Conservation (phyloP, 495 filamentous ascomycete species). For the Trichocladium antarcticum region DNA sequence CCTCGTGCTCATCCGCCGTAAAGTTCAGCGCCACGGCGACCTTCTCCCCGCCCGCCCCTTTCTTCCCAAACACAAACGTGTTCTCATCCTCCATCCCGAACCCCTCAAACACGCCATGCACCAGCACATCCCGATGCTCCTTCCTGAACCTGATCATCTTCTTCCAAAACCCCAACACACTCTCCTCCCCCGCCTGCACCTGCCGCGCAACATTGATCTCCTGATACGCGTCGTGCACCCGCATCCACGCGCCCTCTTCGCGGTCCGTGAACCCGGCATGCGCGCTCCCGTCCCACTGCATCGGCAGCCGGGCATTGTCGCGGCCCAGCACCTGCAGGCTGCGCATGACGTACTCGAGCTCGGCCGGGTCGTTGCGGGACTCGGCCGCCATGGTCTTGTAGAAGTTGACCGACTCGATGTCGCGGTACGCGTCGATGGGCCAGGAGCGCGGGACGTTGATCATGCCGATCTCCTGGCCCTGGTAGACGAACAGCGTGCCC, state of each 20-base stretch:
- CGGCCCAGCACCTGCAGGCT: conserved; percentile 45
- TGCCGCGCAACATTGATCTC: conserved; percentile 43
- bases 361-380: conserved; percentile 16
- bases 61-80: conserved; percentile 39
- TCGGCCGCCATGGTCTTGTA: conserved; percentile 33
- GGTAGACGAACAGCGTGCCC: conserved; percentile 63
- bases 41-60: conserved; percentile 7
- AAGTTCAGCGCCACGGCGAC: conserved; percentile 28
- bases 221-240: conserved; percentile 43
- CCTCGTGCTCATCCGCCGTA: conserved; percentile 18
- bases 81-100: conserved; percentile 29
- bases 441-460: conserved; percentile 54
- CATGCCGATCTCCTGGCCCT: conserved; percentile 72
- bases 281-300: conserved; percentile 47
- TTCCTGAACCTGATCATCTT: conserved; percentile 33
- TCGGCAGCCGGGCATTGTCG: conserved; percentile 46
- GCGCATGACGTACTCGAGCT: conserved; percentile 44
- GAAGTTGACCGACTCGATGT: conserved; percentile 58
- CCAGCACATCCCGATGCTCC: conserved; percentile 33
- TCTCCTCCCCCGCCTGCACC: conserved; percentile 21
- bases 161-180: conserved; percentile 40
- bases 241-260: conserved; percentile 41
- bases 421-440: conserved; percentile 58
- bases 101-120: conserved; percentile 37
- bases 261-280: conserved; percentile 21